Evolutionary conservation across 176 grass and related monocot genomes (phyloP).

Genomic region (Aechmea fasciata): DNA sequence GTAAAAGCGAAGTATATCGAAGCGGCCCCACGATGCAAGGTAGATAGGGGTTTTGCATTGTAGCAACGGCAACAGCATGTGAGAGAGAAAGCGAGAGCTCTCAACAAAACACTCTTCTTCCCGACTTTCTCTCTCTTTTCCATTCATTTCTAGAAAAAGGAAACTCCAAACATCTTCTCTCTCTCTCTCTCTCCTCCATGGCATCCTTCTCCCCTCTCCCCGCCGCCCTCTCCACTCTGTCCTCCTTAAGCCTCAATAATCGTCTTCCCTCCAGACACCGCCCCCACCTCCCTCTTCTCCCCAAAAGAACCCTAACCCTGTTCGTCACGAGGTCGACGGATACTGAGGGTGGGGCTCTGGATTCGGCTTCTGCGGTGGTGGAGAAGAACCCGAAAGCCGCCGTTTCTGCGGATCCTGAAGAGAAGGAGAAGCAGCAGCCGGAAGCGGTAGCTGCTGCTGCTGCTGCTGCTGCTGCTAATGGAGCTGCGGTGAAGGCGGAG

Average conservation of each 20-base stretch:
- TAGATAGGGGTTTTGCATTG: too few species aligned
- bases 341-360: neutral
- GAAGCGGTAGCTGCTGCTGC: neutral
- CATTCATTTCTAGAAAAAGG: too few species aligned
- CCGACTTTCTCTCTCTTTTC: too few species aligned
- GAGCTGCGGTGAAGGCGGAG: neutral
- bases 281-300: neutral
- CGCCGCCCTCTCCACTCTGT: neutral
- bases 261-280: neutral
- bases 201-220: neutral
- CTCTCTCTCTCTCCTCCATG: neutral
- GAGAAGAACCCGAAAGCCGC: conserved; percentile 12
- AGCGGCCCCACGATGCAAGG: too few species aligned
- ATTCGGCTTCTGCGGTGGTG: neutral
- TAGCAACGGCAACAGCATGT: too few species aligned
- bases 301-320: neutral
- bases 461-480: neutral
- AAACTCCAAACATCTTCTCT: neutral
- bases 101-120: too few species aligned
- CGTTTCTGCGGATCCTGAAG: neutral
- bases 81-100: too few species aligned
- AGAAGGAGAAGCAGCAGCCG: conserved; percentile 3
- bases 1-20: too few species aligned
- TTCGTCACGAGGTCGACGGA: neutral
- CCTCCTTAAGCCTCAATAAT: neutral